phyloP scores from a whole-genome alignment of 2,329 filamentous ascomycete genomes.

The Dryadomyces quercivorus region DNA sequence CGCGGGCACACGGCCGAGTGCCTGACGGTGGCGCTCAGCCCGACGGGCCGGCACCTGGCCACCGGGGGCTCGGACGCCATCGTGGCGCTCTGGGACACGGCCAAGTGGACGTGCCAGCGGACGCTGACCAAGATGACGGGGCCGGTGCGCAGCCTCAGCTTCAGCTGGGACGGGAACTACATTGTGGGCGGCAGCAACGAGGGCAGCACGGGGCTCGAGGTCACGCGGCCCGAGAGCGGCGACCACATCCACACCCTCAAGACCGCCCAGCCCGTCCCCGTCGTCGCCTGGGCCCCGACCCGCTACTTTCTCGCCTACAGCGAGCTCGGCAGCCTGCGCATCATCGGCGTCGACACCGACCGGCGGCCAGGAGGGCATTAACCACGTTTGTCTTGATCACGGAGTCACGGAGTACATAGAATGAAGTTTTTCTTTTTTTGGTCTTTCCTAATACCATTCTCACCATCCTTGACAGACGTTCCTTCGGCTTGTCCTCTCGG shows the following conservation, averaged over 20 bases:
- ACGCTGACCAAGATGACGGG: slow-evolving; percentile 59
- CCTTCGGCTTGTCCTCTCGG: neutral
- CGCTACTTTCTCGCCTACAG: slow-evolving; percentile 64
- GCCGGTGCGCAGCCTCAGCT: slow-evolving; percentile 59
- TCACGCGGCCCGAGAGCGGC: slow-evolving; percentile 62
- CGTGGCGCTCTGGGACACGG: slow-evolving; percentile 67
- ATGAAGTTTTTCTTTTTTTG: neutral
- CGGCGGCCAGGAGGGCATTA: neutral
- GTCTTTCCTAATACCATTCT: neutral
- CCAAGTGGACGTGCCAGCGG: slow-evolving; percentile 62
- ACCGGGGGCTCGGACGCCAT: slow-evolving; percentile 66
- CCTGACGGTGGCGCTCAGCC: slow-evolving; percentile 55
- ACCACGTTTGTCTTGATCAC: no score
- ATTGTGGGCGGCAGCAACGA: slow-evolving; percentile 65
- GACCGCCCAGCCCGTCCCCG: slow-evolving; percentile 48
- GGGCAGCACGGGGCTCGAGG: slow-evolving; percentile 48
- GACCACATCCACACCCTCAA: slow-evolving; percentile 63
- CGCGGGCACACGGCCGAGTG: slow-evolving; percentile 65
- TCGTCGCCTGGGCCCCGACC: slow-evolving; percentile 66
- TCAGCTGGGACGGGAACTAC: slow-evolving; percentile 68
- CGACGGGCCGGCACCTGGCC: slow-evolving; percentile 58
- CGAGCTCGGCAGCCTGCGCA: slow-evolving; percentile 56
- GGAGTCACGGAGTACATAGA: no score
- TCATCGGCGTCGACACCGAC: slow-evolving; percentile 47
- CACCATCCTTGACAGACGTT: neutral